Evolutionary conservation across 2,329 filamentous ascomycete species (phyloP), one percentile per base, ranked within the genome.

Genomic region (Clarireedia sp.): DNA sequence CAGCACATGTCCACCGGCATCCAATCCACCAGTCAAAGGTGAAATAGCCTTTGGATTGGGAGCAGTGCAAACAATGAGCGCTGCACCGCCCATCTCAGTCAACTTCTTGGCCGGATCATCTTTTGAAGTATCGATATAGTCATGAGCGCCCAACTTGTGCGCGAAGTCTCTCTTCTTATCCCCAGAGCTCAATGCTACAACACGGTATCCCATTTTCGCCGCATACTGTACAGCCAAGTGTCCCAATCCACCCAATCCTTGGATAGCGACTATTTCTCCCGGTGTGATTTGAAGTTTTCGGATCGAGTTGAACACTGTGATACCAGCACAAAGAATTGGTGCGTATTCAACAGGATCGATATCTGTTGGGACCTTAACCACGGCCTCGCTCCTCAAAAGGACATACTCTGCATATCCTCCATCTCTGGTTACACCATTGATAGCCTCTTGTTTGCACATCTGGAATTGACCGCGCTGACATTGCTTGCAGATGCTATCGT

Each of bases 201-300:
- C 81, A 56, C 81, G 78, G 70, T 86, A 90, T 4, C 88, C 88
- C 86, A 90, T 89, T 70, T 83, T 83, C 49, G 75, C 75, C 4
- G 86, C 86, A 67, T 85, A 91, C 67, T 90, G 87, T 29, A 91
- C 82, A 0, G 86, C 88, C 29, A 92, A 69, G 69, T 92, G 88
- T 2, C 88, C 88, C 0, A 91, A 76, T 1, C 88, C 89, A 50
- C 90, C 83, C 3, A 92, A 75, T 14, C 87, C 89, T 59, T 91
- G 82, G 21, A 83, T 66, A 21, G 79, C 80, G 0, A 83, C 76
- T 0, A 77, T 59, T n/a, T 70, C 73, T 9, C 80, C 80, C 55
- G 77, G 75, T 62, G 75, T 72, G 45, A 82, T 70, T 23, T 73
- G 66, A 60, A 78, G 72, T 68, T 80, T 79, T 59, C 80, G 76